Base-by-base conservation (phyloP, 2,329 filamentous ascomycete genomes). In the Penicillium sp. region DNA sequence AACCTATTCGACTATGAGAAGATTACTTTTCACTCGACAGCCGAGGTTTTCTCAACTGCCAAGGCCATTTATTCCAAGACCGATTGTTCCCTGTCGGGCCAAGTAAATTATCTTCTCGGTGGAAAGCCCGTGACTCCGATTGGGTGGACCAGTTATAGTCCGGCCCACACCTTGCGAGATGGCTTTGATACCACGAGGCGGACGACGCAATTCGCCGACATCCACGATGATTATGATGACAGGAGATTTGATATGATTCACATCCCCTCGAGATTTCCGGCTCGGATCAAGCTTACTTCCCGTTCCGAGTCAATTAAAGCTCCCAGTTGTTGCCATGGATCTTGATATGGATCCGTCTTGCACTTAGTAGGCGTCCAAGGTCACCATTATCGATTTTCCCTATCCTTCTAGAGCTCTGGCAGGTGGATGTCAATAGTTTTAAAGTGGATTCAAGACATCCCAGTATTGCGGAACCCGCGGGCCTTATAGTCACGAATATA, bases 91-190 rank as follows among this genome's bases (percentile, higher is more conserved):
- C 13, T 26, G 44, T 8, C 44, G 22, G 24, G 22, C 13, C 24
- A 17, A 47, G 9, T 17, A 7, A 10, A 8, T 47, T 24, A 26
- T 17, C 44, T 8, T 28, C 7, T 8, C 22, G 13, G 47, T 12
- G 26, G 28, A 10, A 10, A 22, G 47, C 9, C 47, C 28, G 47
- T 33, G 47, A 15, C 26, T 22, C 47, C 47, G 47, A 33, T 33
- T 50, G 47, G 47, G 17, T 50, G 26, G 17, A 50, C 28, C 47
- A 33, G 4, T 22, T 12, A 3, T 19, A 6, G 7, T 33, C 26
- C 10, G 47, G 28, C 47, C 47, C 47, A 50, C 47, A 50, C 28
- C 47, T 50, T 50, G 47, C 47, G 47, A 50, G 47, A 33, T 50
- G 26, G 9, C 28, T 28, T 28, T 26, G 44, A 47, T 42, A 42